Conservation (phyloP, 257 asterid genomes). For the Gentiana dahurica region DNA sequence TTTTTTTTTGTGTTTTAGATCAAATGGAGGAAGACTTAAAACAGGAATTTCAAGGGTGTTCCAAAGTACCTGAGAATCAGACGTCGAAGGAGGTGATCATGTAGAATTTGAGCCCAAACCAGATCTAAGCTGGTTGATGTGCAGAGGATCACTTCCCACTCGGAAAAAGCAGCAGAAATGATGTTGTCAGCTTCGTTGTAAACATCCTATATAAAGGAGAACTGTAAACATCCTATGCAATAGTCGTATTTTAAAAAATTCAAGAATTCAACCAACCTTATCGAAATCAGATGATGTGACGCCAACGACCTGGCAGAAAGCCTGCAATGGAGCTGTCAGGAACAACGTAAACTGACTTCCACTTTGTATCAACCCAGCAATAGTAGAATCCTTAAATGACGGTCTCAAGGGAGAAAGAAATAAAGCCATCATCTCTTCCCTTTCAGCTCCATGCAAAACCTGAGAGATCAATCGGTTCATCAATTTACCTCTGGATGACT, state of each 20-base stretch:
- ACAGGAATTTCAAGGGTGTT: too few species aligned
- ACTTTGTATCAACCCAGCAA: conserved; percentile 30
- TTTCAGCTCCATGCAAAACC: conserved; percentile 89
- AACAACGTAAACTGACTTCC: conserved; percentile 96
- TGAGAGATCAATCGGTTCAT: conserved; percentile 14
- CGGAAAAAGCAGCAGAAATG: conserved; percentile 62
- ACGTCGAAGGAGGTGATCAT: conserved; percentile 80
- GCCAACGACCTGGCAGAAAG: conserved; percentile 81
- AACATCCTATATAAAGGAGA: conserved; percentile 39
- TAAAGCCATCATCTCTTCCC: conserved; percentile 77
- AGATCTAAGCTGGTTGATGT: conserved; percentile 63
- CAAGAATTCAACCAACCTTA: conserved; percentile 32
- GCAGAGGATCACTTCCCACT: conserved; percentile 90
- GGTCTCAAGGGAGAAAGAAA: conserved; percentile 85
- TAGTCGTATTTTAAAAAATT: conserved; percentile 2
- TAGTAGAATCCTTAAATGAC: conserved; percentile 50
- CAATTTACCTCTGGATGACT: too few species aligned
- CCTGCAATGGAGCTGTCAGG: conserved; percentile 83
- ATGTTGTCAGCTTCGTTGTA: conserved; percentile 41
- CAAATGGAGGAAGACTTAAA: too few species aligned
- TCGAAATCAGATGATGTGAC: conserved; percentile 35
- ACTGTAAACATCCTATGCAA: neutral
- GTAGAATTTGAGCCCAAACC: conserved; percentile 89
- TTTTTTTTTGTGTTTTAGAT: too few species aligned
- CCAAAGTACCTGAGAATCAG: conserved; percentile 63